Evolutionary conservation across 2,329 filamentous ascomycete species (phyloP), one percentile per base, ranked within the genome.

Genomic region (Xylariales sp.): DNA sequence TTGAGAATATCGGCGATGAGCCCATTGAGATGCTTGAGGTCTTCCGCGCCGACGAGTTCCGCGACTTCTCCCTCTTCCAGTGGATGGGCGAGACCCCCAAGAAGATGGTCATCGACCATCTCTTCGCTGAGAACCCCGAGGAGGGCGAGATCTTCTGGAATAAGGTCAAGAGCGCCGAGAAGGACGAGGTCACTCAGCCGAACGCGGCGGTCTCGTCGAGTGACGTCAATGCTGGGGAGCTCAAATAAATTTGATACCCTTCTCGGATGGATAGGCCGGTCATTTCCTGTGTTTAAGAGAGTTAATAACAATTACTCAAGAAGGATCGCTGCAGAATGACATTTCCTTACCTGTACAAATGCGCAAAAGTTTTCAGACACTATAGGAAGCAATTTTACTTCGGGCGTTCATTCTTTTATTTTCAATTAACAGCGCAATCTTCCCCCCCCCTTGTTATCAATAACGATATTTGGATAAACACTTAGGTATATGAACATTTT

Each of bases 1-100:
- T 91, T 38, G 85, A 91, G 69, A 89, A 89, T 50, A 77, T 87
- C 28, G 81, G 84, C n/a, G 77, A 85, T 33, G 83, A 88, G 56
- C 76, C 83, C 14, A 61, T 90, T 3, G 80, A 87, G 55, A 84
- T 89, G 59, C 65, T 90, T 10, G 85, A 90, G 61, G 79, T 90
- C 13, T 85, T 90, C 63, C 71, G 80, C 34, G 75, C 82, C 0
- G 78, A 85, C 47, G 71, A 81, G 56, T 89, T 88, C 55, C 69
- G 80, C 45, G 83, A 88, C 54, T 85, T 88, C 49, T 83, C 77
- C 1, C 65, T 87, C 14, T 85, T 85, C 61, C 80, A 87, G 62
- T 88, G 83, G 83, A 69, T 88, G 59, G 83, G 81, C 4, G 80
- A 85, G 66, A 85, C 82, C 6, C 83, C 83, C 1, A 70, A 74